Conservation (phyloP, 2,329 filamentous ascomycete species). For the Diaporthe sp. region DNA sequence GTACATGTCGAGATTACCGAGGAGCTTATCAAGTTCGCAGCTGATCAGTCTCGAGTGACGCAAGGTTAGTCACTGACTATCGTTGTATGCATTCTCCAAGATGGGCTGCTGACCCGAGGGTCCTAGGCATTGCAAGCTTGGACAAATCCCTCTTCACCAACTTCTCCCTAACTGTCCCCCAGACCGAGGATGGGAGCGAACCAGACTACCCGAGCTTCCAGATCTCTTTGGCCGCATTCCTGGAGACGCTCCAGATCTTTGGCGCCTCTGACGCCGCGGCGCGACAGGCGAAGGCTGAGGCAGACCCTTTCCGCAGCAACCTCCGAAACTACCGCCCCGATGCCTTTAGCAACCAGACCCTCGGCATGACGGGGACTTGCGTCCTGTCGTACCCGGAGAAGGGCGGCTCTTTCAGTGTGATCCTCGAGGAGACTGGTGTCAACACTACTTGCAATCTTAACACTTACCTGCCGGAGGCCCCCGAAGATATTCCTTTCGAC, state of each 20-base stretch:
- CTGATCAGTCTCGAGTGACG: constrained; percentile 89
- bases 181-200: constrained; percentile 50
- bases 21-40: constrained; percentile 87
- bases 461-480: constrained; percentile 82
- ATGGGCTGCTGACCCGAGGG: constrained; percentile 43
- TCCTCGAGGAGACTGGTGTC: constrained; percentile 86
- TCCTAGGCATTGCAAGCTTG: constrained; percentile 79
- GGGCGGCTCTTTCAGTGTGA: constrained; percentile 84
- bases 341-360: constrained; percentile 84
- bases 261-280: constrained; percentile 78
- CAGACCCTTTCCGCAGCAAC: constrained; percentile 70
- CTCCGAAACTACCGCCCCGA: constrained; percentile 72
- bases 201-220: constrained; percentile 77
- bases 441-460: constrained; percentile 90
- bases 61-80: constrained; percentile 72
- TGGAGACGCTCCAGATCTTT: constrained; percentile 97
- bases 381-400: constrained; percentile 80
- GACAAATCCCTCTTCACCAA: constrained; percentile 90
- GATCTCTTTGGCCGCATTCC: constrained; percentile 84
- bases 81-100: constrained; percentile 2
- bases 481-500: constrained; percentile 89
- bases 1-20: constrained; percentile 79
- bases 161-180: constrained; percentile 74
- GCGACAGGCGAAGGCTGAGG: constrained; percentile 67
- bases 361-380: constrained; percentile 88